Conservation (phyloP, 2,329 filamentous ascomycete genomes). For the Paraphoma chrysanthemicola region DNA sequence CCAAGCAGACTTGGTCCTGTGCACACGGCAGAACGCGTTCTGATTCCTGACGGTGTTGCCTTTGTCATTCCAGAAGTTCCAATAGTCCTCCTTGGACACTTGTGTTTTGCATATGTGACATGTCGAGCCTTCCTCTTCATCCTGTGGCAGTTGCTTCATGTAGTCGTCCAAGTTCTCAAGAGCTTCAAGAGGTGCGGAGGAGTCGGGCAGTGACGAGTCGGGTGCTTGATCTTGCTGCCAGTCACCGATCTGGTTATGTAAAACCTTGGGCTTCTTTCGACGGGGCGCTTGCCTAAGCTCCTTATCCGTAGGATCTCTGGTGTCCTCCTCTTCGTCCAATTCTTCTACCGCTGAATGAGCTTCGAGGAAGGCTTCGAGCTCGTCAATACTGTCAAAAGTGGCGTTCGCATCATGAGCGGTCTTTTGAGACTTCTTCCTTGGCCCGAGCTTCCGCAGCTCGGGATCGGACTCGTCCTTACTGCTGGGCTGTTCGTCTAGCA, state of each 20-base stretch:
- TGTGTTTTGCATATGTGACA: slow-evolving; percentile 73
- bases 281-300: not conserved
- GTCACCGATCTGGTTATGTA: slow-evolving; percentile 22
- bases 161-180: slow-evolving; percentile 25
- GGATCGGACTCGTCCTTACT: not conserved
- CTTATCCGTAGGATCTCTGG: not conserved
- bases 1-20: slow-evolving; percentile 40
- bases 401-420: not conserved
- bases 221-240: slow-evolving; percentile 18
- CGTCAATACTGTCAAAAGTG: not conserved
- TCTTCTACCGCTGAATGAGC: not conserved
- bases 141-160: slow-evolving; percentile 19
- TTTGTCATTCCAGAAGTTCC: slow-evolving; percentile 46
- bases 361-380: not conserved
- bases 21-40: slow-evolving; percentile 44
- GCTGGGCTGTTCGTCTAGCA: not conserved
- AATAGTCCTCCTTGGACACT: slow-evolving; percentile 64
- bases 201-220: slow-evolving; percentile 22
- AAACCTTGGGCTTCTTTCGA: slow-evolving; percentile 12
- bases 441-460: slow-evolving; percentile 8
- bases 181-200: slow-evolving; percentile 21
- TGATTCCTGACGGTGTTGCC: slow-evolving; percentile 60
- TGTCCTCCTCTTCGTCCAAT: not conserved
- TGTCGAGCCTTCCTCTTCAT: slow-evolving; percentile 23
- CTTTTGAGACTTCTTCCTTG: slow-evolving; percentile 2